Conservation (phyloP, 352 stramenopile genomes). For the Hyaloperonospora arabidopsidis region DNA sequence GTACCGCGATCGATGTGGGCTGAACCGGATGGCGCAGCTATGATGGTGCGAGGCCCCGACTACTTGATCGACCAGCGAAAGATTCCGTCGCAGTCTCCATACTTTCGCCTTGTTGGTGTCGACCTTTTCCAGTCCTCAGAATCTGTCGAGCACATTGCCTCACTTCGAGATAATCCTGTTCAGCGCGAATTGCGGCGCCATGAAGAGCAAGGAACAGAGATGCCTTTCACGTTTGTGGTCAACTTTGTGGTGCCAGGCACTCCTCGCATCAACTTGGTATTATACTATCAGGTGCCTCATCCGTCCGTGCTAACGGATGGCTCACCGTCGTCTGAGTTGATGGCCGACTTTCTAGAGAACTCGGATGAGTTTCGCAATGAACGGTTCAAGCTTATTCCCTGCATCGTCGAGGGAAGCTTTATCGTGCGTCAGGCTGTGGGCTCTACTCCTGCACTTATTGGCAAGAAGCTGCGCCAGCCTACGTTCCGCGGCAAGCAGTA, state of each 20-base stretch:
- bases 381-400: constrained; percentile 76
- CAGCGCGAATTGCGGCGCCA: constrained; percentile 54
- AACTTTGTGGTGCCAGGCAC: constrained; percentile 70
- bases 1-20: constrained; percentile 63
- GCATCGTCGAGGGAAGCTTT: constrained; percentile 72
- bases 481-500: constrained; percentile 57
- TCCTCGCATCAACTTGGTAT: constrained; percentile 50
- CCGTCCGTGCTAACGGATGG: constrained; percentile 45
- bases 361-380: constrained; percentile 74
- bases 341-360: constrained; percentile 65
- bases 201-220: constrained; percentile 46
- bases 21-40: constrained; percentile 50
- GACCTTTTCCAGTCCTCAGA: constrained; percentile 56
- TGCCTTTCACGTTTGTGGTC: constrained; percentile 74
- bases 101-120: constrained; percentile 55
- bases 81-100: constrained; percentile 58
- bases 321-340: constrained; percentile 57
- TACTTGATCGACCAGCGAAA: constrained; percentile 65
- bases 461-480: constrained; percentile 68
- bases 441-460: constrained; percentile 59
- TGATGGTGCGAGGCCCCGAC: constrained; percentile 66
- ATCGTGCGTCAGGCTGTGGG: constrained; percentile 74
- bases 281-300: constrained; percentile 65
- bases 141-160: constrained; percentile 55
- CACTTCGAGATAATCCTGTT: constrained; percentile 49